A percentile compares a stretch with the other conserved stretches of the same genome.
phyloP scores from a whole-genome alignment of 1,139 yeast species.

The Protomyces macrosporus region DNA sequence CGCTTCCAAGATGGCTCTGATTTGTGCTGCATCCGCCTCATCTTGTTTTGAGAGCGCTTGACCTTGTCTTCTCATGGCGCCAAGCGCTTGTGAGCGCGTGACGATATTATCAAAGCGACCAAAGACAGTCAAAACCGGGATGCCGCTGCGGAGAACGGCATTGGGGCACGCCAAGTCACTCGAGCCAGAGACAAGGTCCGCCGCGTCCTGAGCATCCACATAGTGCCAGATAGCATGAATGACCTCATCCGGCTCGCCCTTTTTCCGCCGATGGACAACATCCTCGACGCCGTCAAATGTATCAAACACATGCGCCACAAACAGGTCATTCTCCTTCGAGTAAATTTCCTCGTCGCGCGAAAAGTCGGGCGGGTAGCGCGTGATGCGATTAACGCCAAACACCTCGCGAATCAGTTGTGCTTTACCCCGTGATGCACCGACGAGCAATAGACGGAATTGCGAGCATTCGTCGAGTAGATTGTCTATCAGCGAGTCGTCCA shows the following conservation, averaged over 20 bases:
- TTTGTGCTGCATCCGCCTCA: conserved; percentile 3
- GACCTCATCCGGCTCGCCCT: conserved; percentile 18
- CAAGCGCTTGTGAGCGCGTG: conserved; percentile 7
- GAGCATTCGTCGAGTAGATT: conserved; percentile 21
- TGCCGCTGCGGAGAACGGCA: neutral
- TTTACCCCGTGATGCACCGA: conserved; percentile 23
- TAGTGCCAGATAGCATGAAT: conserved; percentile 23
- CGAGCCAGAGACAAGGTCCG: neutral
- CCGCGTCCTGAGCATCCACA: conserved; percentile 14
- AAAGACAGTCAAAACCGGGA: conserved; percentile 16
- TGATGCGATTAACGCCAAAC: conserved; percentile 22
- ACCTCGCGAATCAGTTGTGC: conserved; percentile 21
- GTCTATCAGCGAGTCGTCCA: conserved; percentile 7
- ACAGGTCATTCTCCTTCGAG: conserved; percentile 18
- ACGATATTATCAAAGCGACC: conserved; percentile 21
- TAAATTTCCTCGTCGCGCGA: conserved; percentile 22
- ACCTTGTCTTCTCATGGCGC: neutral
- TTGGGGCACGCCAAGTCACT: conserved; percentile 4
- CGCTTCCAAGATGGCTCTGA: conserved; percentile 28
- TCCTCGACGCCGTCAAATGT: conserved; percentile 9
- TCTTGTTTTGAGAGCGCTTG: neutral
- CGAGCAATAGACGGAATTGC: conserved; percentile 12
- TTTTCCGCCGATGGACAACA: conserved; percentile 2
- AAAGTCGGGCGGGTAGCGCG: conserved; percentile 19
- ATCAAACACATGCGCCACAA: conserved; percentile 22